A percentile compares a stretch with the other conserved stretches of the same genome.
These are phyloP conservation scores for Penicillium sp. DNA, from an alignment of 2,329 filamentous ascomycete genomes.

Conservation along the genomic window DNA sequence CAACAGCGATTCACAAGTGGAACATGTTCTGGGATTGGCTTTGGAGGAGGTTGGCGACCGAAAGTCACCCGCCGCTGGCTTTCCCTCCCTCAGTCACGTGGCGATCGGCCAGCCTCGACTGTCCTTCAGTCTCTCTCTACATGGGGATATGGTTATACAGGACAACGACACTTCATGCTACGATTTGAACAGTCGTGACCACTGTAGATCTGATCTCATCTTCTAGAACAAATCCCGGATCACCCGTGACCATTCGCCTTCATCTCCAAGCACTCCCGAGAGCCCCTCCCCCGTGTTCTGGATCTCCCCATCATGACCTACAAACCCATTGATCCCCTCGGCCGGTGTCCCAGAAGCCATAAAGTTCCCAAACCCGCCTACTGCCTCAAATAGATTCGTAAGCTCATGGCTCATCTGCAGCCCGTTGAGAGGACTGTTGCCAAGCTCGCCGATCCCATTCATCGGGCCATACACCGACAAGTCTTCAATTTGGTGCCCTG, in stretches of 20 bases:
- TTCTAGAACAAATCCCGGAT: constrained; percentile 52
- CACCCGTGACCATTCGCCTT: constrained; percentile 53
- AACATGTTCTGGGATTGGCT: too few relatives aligned
- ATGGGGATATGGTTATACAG: too few relatives aligned
- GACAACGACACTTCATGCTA: too few relatives aligned
- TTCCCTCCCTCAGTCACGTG: too few relatives aligned
- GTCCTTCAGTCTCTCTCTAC: too few relatives aligned
- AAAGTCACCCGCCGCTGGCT: too few relatives aligned
- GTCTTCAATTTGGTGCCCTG: constrained; percentile 54
- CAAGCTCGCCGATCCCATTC: constrained; percentile 35
- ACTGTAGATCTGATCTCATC: too few relatives aligned
- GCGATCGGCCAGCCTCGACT: too few relatives aligned
- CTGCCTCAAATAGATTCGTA: constrained; percentile 56
- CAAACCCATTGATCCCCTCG: constrained; percentile 35
- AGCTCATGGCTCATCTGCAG: constrained; percentile 54
- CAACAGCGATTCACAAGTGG: too few relatives aligned
- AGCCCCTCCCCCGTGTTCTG: constrained; percentile 38
- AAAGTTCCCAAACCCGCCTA: constrained; percentile 46
- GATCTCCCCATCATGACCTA: constrained; percentile 31
- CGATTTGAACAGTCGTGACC: too few relatives aligned
- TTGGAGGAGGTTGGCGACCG: too few relatives aligned
- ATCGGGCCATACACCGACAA: constrained; percentile 42
- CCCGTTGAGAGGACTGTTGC: constrained; percentile 49
- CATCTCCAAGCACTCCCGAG: constrained; percentile 44
- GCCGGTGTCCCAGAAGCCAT: constrained; percentile 27